Evolutionary conservation across 352 stramenopile genomes (phyloP), one percentile per base, ranked within the genome.

Genomic region (Peronospora belbahrii): DNA sequence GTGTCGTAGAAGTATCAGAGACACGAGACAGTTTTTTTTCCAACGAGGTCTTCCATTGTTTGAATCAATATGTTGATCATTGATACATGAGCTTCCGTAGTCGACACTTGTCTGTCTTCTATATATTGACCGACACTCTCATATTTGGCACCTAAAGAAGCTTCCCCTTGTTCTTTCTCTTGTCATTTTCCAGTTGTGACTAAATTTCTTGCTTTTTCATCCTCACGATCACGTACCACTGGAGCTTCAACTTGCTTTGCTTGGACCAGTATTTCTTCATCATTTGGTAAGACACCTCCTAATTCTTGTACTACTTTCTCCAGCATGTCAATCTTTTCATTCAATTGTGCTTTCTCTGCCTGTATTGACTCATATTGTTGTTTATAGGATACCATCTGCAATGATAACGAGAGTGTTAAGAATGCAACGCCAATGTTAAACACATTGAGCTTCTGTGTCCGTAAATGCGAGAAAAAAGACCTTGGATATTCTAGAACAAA

Each of bases 341-440:
- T 20, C 31, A 91, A 60, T 50, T 74, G 28, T 10, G 58, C 65
- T 36, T 74, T 73, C 23, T 77, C 61, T 4, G 42, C 43, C 43
- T 65, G 39, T 25, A 49, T 57, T 18, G 54, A 51, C 36, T 84
- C 62, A 35, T 72, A 71, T 30, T 68, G 64, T 46, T 91, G 70
- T 54, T 86, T 87, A 67, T 74, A 76, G 33, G 67, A 67, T 20
- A 92, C 77, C 40, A 92, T 64, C 58, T 89, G 78, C 38, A 75
- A 86, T 36, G 81, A 87, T n/a, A 92, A 67, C 36, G 81, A 92
- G 24, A 92, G 61, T 56, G 81, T 88, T 45, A 92, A 59, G 59
- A 89, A 85, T 4, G 78, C 77, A 9, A 92, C 56, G 30, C 81
- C 78, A 38, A 92, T 85, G 65, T 89, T 89, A 55, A 90, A 92